phyloP scores from a whole-genome alignment of 208 protist species.

The Leishmania gerbilli region DNA sequence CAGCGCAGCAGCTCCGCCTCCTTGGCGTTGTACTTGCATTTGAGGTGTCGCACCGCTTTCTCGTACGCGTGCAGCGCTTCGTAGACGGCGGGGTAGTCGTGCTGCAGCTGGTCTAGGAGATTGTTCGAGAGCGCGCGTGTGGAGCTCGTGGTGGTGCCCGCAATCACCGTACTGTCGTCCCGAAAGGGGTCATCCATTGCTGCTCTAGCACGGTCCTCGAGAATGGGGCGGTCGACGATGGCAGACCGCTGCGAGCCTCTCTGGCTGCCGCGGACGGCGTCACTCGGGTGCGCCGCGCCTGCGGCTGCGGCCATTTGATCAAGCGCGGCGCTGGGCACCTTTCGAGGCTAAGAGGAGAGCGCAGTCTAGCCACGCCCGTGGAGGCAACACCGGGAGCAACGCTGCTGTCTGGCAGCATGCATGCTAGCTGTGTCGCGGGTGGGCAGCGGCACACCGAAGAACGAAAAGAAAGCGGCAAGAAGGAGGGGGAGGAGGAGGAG shows the following conservation, averaged over 20 bases:
- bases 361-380: not conserved
- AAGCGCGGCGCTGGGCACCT: not conserved
- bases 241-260: not conserved
- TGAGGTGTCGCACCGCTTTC: slow-evolving; percentile 44
- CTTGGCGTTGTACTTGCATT: slow-evolving; percentile 57
- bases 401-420: not conserved
- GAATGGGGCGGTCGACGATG: not conserved
- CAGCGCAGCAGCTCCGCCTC: slow-evolving; percentile 72
- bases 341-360: not conserved
- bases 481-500: not conserved
- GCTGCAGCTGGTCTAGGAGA: slow-evolving; percentile 17
- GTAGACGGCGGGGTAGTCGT: slow-evolving; percentile 31
- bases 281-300: not conserved
- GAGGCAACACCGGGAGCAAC: not conserved
- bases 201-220: not conserved
- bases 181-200: not conserved
- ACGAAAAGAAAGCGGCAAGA: not conserved
- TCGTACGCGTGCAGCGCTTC: slow-evolving; percentile 36
- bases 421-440: too few species aligned
- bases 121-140: slow-evolving; percentile 5
- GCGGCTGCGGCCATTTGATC: not conserved
- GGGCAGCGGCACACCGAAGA: not conserved
- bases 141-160: not conserved
- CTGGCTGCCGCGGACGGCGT: not conserved
- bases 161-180: not conserved